phyloP scores from a whole-genome alignment of 1,139 yeast species.

The Lodderomyces jiufengensis region DNA sequence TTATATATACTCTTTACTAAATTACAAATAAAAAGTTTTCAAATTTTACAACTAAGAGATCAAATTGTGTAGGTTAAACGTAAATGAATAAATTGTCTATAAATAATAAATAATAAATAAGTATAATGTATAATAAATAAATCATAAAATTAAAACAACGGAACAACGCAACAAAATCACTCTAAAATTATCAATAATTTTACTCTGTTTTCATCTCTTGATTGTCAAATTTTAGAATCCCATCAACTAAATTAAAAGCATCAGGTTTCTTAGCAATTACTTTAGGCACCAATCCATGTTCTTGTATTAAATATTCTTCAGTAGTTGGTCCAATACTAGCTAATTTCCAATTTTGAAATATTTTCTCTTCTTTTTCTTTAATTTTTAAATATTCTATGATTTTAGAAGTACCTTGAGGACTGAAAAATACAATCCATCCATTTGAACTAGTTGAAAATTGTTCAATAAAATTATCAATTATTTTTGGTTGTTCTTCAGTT shows the following conservation, averaged over 20 bases:
- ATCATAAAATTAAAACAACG: too few relatives aligned
- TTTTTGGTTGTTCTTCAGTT: constrained; percentile 52
- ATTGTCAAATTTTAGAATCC: constrained; percentile 24
- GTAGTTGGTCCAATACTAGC: constrained; percentile 97
- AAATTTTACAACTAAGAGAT: too few relatives aligned
- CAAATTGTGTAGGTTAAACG: too few relatives aligned
- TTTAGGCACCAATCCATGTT: constrained; percentile 51
- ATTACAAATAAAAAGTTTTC: too few relatives aligned
- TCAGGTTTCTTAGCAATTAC: constrained; percentile 74
- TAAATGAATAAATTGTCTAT: too few relatives aligned
- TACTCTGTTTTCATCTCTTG: too few relatives aligned
- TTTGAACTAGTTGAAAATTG: constrained; percentile 7
- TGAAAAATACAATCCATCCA: constrained; percentile 79
- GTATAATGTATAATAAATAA: too few relatives aligned
- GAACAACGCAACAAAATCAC: too few relatives aligned
- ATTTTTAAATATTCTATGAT: constrained; percentile 50
- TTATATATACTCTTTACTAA: too few relatives aligned
- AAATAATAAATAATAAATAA: too few relatives aligned
- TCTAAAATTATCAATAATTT: too few relatives aligned
- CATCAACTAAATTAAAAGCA: constrained; percentile 51
- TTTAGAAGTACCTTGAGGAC: constrained; percentile 80
- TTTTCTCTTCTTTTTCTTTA: constrained; percentile 1
- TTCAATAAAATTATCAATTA: constrained; percentile 35
- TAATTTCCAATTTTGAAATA: constrained; percentile 28
- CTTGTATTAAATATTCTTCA: constrained; percentile 49